Evolutionary conservation across 805 yeast genomes (phyloP).

Genomic region (Saccharomyces eubayanus): DNA sequence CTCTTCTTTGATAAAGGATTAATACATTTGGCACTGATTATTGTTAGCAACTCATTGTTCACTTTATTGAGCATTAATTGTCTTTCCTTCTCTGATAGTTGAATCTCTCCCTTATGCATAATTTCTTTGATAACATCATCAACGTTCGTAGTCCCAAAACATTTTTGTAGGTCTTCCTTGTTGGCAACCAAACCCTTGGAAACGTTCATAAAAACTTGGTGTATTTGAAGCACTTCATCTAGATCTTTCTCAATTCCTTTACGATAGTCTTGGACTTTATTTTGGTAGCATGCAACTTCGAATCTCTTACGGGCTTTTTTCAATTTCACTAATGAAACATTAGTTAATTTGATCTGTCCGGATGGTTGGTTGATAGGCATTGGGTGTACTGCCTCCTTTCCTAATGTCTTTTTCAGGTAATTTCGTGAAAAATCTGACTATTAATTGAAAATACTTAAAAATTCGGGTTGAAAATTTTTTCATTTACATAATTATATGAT

Average conservation of each 20-base stretch:
- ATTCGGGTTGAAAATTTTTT: neutral
- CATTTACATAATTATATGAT: neutral
- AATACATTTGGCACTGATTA: conserved; percentile 82
- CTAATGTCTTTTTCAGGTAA: neutral
- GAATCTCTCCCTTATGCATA: conserved; percentile 85
- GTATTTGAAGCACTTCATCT: conserved; percentile 93
- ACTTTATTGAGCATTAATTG: conserved; percentile 63
- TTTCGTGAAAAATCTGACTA: neutral
- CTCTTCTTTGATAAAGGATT: conserved; percentile 85
- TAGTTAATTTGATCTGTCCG: conserved; percentile 82
- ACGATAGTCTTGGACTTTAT: conserved; percentile 93
- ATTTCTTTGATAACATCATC: conserved; percentile 75
- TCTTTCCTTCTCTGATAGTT: conserved; percentile 88
- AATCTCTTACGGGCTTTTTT: conserved; percentile 86
- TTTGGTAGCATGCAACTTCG: conserved; percentile 93
- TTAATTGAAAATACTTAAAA: neutral
- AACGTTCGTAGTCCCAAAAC: conserved; percentile 69
- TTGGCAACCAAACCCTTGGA: conserved; percentile 92
- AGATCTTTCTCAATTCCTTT: conserved; percentile 64
- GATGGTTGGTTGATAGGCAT: conserved; percentile 79
- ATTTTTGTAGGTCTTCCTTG: conserved; percentile 64
- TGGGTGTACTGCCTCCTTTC: neutral
- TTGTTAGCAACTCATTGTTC: conserved; percentile 72
- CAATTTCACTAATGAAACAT: conserved; percentile 87
- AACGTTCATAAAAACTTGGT: conserved; percentile 87